These are phyloP conservation scores for Conoideocrella luteorostrata DNA, from an alignment of 2,329 filamentous ascomycete genomes.

Conservation along the genomic window DNA sequence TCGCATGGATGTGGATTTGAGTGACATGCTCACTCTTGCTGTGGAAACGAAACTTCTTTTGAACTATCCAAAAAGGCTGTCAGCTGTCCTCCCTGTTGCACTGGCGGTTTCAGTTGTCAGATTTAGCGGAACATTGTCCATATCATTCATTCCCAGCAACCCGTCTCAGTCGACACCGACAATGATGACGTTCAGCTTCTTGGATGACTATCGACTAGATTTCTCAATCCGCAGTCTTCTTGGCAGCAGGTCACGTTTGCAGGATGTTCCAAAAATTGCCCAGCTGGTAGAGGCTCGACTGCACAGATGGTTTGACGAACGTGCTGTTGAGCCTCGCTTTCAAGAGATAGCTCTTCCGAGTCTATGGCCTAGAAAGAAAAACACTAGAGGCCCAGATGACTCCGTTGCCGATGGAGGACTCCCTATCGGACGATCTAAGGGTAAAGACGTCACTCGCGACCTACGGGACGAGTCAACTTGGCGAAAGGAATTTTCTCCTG, in stretches of 20 bases:
- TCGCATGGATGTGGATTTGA: constrained; percentile 92
- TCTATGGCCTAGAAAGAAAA: constrained; percentile 78
- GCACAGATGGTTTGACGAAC: constrained; percentile 83
- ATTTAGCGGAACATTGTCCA: constrained; percentile 89
- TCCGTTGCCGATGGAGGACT: constrained; percentile 37
- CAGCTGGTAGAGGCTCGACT: constrained; percentile 74
- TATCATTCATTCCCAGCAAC: constrained; percentile 82
- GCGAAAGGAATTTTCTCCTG: constrained; percentile 38
- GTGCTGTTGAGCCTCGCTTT: constrained; percentile 78
- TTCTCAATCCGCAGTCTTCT: constrained; percentile 75
- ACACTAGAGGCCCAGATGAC: constrained; percentile 68
- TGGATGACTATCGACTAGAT: constrained; percentile 80
- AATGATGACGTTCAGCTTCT: constrained; percentile 89
- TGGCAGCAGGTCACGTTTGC: constrained; percentile 70
- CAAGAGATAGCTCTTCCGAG: constrained; percentile 80
- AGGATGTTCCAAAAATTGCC: constrained; percentile 84
- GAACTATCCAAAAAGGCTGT: constrained; percentile 87
- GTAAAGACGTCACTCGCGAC: constrained; percentile 46
- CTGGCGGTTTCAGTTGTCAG: constrained; percentile 85
- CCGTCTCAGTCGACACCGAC: constrained; percentile 66
- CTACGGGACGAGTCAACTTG: constrained; percentile 40
- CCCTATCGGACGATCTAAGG: constrained; percentile 46
- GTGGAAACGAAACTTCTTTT: constrained; percentile 90
- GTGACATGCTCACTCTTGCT: constrained; percentile 90
- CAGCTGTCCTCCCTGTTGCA: constrained; percentile 86